A percentile compares a stretch with the other conserved stretches of the same genome.
phyloP scores from a whole-genome alignment of 106 monocot species.

The Dioscorea alata region DNA sequence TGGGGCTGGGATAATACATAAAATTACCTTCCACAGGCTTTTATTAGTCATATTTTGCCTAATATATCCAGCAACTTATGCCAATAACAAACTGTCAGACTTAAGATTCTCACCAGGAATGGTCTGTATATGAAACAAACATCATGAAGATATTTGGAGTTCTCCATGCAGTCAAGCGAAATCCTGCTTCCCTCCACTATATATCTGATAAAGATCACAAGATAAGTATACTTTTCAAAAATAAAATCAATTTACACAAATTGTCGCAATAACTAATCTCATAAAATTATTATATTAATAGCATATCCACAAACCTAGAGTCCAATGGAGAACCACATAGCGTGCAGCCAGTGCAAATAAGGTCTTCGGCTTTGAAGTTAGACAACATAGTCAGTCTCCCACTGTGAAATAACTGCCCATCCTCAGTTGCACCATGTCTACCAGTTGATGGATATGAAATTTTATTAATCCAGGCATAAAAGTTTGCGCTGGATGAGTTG shows the following conservation, averaged over 20 bases:
- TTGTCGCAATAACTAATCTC: no score
- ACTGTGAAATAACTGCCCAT: conserved; percentile 15
- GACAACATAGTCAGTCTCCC: conserved; percentile 13
- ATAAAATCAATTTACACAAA: no score
- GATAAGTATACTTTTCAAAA: no score
- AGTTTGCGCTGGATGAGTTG: conserved; percentile 13
- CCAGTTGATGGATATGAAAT: conserved; percentile 12
- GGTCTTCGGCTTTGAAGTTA: conserved; percentile 18
- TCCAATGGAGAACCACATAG: conserved; percentile 31
- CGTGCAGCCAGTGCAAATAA: conserved; percentile 40
- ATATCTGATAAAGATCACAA: conserved; percentile 8
- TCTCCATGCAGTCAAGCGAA: conserved; percentile 32
- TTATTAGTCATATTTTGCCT: no score
- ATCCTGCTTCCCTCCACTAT: conserved; percentile 3
- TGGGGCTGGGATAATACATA: no score
- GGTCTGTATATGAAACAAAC: conserved; percentile 49
- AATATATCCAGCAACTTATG: no score
- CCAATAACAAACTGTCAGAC: not conserved
- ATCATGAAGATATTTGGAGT: conserved; percentile 34
- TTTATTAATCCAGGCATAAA: conserved; percentile 32
- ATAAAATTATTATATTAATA: not conserved
- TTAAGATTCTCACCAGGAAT: conserved; percentile 38
- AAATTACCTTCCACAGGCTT: no score
- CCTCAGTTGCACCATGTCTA: conserved; percentile 7
- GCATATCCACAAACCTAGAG: conserved; percentile 25